Evolutionary conservation across 1,284 basidiomycete species (phyloP), one percentile per base, ranked within the genome.

Genomic region (Apiotrichum laibachii): DNA sequence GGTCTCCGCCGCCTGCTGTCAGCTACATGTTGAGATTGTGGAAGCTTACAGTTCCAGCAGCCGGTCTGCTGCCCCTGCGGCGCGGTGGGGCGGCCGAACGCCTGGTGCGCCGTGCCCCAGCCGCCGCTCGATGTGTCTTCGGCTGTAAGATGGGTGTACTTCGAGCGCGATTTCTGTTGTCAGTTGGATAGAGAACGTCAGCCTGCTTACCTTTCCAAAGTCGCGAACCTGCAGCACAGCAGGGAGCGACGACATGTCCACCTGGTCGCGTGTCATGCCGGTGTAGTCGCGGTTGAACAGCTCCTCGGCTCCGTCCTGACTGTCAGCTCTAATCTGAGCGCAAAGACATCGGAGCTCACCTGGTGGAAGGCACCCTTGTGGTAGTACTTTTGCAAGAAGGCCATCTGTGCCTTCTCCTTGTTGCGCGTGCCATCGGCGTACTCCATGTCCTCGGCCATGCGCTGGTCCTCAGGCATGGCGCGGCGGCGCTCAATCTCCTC

Each of bases 341-440:
- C 18, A 45, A 33, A 13, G 8, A 37, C 35, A 7, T 19, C 62
- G 26, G 6, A 49, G 46, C 16, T 22, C 42, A 35, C 91, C 83
- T 90, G 91, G 78, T 96, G 93, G 82, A 99, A 99, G 60, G 93
- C 94, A 70, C 96, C 96, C 80, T 97, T 98, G 82, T 99, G 96
- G 85, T 93, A 98, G 76, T 97, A 99, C 79, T 96, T 98, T 76
- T 99, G 93, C 69, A 98, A 78, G 80, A 99, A 98, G 69, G 87
- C 89, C 75, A 93, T 90, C 63, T 89, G 82, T 3, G 91, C 68
- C 61, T 76, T 76, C 50, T 77, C 76, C 55, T 64, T 70, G 55
- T 88, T 87, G 55, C 94, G 82, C 43, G 85, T 81, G 73, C 88
- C 85, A 63, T 90, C 83, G 3, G 93, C 94, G 48, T 82, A 85